Evolutionary conservation across 2,329 filamentous ascomycete species (phyloP).

Genomic region (Zymoseptoria ardabiliae): DNA sequence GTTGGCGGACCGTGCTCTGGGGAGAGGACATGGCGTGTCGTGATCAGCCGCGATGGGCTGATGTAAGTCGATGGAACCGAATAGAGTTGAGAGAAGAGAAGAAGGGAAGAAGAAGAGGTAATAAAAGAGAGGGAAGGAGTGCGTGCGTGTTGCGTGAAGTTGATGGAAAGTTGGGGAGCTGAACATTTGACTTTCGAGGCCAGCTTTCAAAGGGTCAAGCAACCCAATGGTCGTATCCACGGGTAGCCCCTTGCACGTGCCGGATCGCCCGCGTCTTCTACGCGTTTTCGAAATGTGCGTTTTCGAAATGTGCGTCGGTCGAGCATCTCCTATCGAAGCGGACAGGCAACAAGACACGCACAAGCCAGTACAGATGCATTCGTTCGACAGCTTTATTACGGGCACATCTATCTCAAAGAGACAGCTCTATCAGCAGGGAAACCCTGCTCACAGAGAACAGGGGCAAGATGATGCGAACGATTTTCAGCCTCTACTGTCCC

Average conservation of each 20-base stretch:
- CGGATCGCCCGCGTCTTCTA: background rate
- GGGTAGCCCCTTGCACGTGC: background rate
- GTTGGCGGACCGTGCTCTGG: slow-evolving; percentile 14
- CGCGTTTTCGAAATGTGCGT: background rate
- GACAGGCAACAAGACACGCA: background rate
- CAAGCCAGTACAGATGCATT: background rate
- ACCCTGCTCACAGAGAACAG: background rate
- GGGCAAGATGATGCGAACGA: background rate
- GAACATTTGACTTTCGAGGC: background rate
- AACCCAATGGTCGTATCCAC: background rate
- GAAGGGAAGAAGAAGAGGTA: background rate
- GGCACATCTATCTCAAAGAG: background rate
- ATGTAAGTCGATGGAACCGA: background rate
- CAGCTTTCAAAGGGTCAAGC: background rate
- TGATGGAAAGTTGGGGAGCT: background rate
- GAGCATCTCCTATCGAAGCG: too few species aligned
- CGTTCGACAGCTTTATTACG: background rate
- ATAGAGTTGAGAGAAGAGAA: background rate
- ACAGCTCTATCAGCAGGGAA: background rate
- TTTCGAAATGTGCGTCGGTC: background rate
- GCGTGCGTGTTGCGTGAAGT: background rate
- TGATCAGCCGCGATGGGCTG: slow-evolving; percentile 6
- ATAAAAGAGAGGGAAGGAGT: background rate
- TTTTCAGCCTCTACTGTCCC: background rate
- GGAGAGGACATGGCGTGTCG: slow-evolving; percentile 9